Evolutionary conservation across 805 yeast species (phyloP).

Genomic region (Saccharomyces eubayanus): DNA sequence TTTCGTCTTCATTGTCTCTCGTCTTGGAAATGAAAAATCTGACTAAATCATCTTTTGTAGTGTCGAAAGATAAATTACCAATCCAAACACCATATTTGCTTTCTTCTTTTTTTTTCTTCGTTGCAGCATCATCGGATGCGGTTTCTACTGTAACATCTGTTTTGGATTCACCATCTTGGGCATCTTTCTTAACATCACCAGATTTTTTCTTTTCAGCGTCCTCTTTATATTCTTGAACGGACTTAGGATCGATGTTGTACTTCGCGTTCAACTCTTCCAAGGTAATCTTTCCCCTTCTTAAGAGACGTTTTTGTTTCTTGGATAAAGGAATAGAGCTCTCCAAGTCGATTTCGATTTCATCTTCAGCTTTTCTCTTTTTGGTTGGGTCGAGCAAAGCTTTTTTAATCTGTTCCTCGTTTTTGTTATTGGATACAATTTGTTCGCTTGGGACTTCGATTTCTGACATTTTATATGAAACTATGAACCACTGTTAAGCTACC

Average conservation of each 20-base stretch:
- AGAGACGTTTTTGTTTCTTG: conserved; percentile 78
- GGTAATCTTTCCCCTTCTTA: conserved; percentile 68
- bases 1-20: conserved; percentile 31
- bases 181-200: conserved; percentile 15
- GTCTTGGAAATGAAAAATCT: conserved; percentile 60
- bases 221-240: conserved; percentile 31
- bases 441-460: conserved; percentile 11
- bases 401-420: conserved; percentile 26
- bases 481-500: not conserved
- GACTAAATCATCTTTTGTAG: conserved; percentile 63
- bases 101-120: conserved; percentile 26
- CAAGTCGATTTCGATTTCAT: conserved; percentile 62
- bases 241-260: conserved; percentile 33
- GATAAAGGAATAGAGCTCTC: conserved; percentile 73
- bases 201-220: conserved; percentile 29
- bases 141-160: conserved; percentile 14
- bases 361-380: conserved; percentile 34
- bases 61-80: conserved; percentile 83
- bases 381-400: conserved; percentile 30
- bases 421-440: conserved; percentile 16
- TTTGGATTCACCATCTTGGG: conserved; percentile 20
- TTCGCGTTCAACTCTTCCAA: conserved; percentile 44
- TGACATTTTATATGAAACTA: not conserved
- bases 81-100: conserved; percentile 82
- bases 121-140: conserved; percentile 8